Conservation (phyloP, 2,329 filamentous ascomycete species). For the Xylariaceae sp. region DNA sequence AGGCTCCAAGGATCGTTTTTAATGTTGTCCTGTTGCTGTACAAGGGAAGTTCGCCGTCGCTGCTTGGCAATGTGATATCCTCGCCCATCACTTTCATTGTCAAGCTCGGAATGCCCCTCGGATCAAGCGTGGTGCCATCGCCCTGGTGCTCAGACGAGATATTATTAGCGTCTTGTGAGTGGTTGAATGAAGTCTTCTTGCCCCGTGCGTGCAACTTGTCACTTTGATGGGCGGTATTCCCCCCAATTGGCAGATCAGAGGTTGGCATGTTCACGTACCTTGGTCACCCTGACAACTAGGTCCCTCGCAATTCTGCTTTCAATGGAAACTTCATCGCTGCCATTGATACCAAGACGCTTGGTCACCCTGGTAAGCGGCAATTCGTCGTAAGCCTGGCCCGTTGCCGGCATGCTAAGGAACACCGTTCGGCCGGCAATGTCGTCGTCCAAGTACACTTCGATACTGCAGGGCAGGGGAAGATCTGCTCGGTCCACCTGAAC, state of each 20-base stretch:
- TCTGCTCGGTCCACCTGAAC: constrained; percentile 36
- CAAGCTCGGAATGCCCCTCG: constrained; percentile 14
- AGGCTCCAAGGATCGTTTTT: background rate
- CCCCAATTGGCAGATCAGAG: background rate
- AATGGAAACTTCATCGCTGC: constrained; percentile 1
- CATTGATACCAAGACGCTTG: constrained; percentile 1
- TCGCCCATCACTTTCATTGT: constrained; percentile 17
- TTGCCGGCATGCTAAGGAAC: constrained; percentile 36
- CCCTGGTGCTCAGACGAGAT: constrained; percentile 7
- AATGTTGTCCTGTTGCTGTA: constrained; percentile 39
- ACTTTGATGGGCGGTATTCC: background rate
- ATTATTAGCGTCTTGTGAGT: constrained; percentile 4
- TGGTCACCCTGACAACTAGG: constrained; percentile 17
- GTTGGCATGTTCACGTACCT: constrained; percentile 16
- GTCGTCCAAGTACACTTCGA: constrained; percentile 33
- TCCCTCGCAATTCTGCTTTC: constrained; percentile 14
- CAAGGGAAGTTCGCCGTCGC: constrained; percentile 19
- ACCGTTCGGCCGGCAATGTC: constrained; percentile 32
- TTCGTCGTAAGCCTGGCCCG: constrained; percentile 31
- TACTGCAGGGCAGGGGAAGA: constrained; percentile 35
- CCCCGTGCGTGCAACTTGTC: background rate
- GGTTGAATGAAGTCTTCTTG: background rate
- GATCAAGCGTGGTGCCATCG: constrained; percentile 14
- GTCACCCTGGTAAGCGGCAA: constrained; percentile 29
- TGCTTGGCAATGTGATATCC: constrained; percentile 14